Evolutionary conservation across 2,329 filamentous ascomycete species (phyloP).

Genomic region (Dactylella cylindrospora): DNA sequence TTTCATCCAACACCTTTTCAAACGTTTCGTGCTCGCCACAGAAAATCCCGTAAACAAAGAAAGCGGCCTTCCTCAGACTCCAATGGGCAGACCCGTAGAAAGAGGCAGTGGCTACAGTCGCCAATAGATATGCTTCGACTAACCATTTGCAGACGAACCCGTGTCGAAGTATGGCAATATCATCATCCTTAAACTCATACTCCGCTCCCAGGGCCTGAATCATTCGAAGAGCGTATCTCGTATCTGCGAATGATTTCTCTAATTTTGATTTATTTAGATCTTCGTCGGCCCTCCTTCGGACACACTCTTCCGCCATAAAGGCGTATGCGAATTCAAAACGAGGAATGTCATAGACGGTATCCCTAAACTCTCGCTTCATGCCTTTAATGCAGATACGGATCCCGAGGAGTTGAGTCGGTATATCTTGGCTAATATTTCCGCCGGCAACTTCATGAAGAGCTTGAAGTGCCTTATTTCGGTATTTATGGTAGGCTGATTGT

Average conservation of each 20-base stretch:
- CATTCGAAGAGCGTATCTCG: constrained; percentile 15
- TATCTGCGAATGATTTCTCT: constrained; percentile 1
- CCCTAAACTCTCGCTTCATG: neutral
- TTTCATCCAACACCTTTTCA: constrained; percentile 19
- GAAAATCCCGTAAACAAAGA: constrained; percentile 14
- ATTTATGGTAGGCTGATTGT: constrained; percentile 2
- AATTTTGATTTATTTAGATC: neutral
- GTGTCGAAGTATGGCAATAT: constrained; percentile 10
- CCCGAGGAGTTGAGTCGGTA: constrained; percentile 4
- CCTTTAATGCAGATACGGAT: constrained; percentile 3
- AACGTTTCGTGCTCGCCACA: constrained; percentile 20
- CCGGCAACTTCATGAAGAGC: constrained; percentile 2
- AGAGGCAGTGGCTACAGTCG: constrained; percentile 9
- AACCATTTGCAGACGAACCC: constrained; percentile 41
- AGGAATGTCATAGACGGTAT: constrained; percentile 16
- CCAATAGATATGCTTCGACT: constrained; percentile 33
- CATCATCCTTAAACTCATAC: constrained; percentile 13
- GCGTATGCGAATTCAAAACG: constrained; percentile 29
- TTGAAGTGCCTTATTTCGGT: constrained; percentile 3
- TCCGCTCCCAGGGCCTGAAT: constrained; percentile 22
- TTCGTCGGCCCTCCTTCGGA: neutral
- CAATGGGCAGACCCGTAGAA: constrained; percentile 31
- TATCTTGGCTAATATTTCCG: neutral
- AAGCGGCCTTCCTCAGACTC: constrained; percentile 9
- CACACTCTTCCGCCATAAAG: constrained; percentile 24